Conservation (phyloP, 2,329 filamentous ascomycete genomes). For the Talaromyces albobiverticillius region DNA sequence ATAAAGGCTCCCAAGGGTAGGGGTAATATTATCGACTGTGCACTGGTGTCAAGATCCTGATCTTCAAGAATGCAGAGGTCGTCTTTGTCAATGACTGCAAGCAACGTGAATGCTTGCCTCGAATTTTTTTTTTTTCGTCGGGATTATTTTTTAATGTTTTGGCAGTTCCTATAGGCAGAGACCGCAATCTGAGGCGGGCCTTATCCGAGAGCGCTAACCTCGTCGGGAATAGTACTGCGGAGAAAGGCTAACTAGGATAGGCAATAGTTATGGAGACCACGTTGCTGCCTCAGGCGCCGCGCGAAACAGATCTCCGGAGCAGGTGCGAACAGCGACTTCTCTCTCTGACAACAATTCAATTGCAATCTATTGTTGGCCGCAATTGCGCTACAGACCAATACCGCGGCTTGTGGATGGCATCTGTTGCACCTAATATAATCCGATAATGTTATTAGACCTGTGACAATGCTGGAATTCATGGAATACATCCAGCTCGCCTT, state of each 20-base stretch:
- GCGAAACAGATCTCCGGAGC: background rate
- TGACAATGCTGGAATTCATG: conserved; percentile 90
- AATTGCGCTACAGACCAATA: background rate
- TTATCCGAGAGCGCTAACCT: conserved; percentile 35
- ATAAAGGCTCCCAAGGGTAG: background rate
- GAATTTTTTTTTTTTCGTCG: conserved; percentile 11
- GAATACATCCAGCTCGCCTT: conserved; percentile 93
- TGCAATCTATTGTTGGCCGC: background rate
- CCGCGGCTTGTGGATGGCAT: background rate
- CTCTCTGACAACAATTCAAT: background rate
- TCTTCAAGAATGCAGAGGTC: background rate
- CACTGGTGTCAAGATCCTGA: background rate
- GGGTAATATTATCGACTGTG: background rate
- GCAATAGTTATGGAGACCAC: conserved; percentile 5
- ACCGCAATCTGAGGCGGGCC: conserved; percentile 32
- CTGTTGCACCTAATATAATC: background rate
- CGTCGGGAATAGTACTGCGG: conserved; percentile 10
- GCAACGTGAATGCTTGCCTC: background rate
- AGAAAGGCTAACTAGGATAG: conserved; percentile 1
- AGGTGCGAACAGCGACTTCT: background rate
- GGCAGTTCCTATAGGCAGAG: no score
- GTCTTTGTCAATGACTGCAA: background rate
- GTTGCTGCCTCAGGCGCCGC: conserved; percentile 9
- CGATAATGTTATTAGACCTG: background rate
- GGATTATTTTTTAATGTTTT: conserved; percentile 15